Conservation (phyloP, 176 grass and related monocot genomes). For the Thalia dealbata region DNA sequence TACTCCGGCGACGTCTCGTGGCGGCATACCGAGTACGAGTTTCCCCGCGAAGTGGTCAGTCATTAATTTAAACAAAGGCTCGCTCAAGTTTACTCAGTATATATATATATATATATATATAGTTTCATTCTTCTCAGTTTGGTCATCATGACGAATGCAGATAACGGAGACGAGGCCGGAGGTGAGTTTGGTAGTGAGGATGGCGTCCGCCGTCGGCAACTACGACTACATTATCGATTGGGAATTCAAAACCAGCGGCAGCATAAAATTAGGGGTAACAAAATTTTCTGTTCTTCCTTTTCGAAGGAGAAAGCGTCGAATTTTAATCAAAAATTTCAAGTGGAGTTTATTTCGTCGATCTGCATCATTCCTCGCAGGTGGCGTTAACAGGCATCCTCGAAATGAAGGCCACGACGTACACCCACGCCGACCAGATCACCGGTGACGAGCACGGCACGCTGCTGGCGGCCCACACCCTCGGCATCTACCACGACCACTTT, state of each 20-base stretch:
- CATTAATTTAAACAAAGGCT: neutral
- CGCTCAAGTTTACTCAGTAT: no score
- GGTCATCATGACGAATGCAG: conserved; percentile 18
- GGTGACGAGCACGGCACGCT: conserved; percentile 38
- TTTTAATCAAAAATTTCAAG: neutral
- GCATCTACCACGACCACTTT: conserved; percentile 83
- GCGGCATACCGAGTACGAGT: conserved; percentile 64
- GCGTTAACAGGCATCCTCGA: conserved; percentile 50
- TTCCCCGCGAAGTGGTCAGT: conserved; percentile 41
- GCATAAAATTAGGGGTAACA: conserved; percentile 47
- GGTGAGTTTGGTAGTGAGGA: conserved; percentile 67
- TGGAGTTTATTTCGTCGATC: neutral
- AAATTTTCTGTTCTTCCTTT: no score
- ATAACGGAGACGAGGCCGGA: conserved; percentile 70
- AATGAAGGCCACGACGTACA: conserved; percentile 45
- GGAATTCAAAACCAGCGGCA: conserved; percentile 79
- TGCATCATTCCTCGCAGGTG: conserved; percentile 23
- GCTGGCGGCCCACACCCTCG: conserved; percentile 57
- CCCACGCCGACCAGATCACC: conserved; percentile 37
- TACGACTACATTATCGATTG: conserved; percentile 83
- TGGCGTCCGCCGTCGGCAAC: conserved; percentile 59
- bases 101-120: neutral
- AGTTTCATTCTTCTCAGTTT: neutral
- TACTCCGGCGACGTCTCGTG: conserved; percentile 55
- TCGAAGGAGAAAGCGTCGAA: neutral